A percentile compares a stretch with the other conserved stretches of the same genome.
phyloP scores from a whole-genome alignment of 2,329 filamentous ascomycete genomes.

The Neoascochyta sp. region DNA sequence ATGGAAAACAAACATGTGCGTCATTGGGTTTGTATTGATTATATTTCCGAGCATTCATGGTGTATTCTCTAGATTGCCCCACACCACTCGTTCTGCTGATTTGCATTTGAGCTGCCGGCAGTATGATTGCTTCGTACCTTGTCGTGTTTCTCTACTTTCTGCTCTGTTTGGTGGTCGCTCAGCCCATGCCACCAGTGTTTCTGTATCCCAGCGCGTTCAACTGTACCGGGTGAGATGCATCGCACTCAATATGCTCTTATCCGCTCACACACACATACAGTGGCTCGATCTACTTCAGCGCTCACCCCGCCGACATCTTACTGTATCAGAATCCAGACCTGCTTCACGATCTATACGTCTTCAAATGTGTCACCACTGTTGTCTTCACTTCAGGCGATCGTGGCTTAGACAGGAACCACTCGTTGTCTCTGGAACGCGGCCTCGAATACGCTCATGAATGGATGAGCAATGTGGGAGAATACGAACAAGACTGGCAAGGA shows the following conservation, averaged over 20 bases:
- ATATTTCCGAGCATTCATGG: no score
- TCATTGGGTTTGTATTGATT: no score
- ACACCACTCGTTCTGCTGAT: no score
- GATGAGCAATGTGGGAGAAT: slow-evolving; percentile 12
- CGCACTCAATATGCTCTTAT: slow-evolving; percentile 1
- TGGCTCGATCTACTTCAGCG: slow-evolving; percentile 27
- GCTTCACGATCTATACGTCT: slow-evolving; percentile 25
- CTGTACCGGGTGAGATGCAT: slow-evolving; percentile 7
- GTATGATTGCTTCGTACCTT: no score
- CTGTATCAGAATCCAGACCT: slow-evolving; percentile 31
- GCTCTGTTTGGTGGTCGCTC: no score
- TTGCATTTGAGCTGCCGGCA: no score
- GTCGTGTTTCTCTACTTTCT: no score
- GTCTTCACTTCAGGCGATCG: slow-evolving; percentile 25
- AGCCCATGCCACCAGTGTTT: no score
- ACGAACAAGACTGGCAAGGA: slow-evolving; percentile 7
- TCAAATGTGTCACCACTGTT: slow-evolving; percentile 24
- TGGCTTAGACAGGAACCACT: slow-evolving; percentile 13
- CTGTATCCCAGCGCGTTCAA: no score
- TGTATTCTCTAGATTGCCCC: no score
- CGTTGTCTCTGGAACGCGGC: slow-evolving; percentile 16
- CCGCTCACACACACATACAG: slow-evolving; percentile 2
- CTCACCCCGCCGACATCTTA: slow-evolving; percentile 23
- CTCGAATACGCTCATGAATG: slow-evolving; percentile 20
- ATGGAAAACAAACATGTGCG: no score